Conservation (phyloP, 805 yeast species). For the Ogataea corticis region DNA sequence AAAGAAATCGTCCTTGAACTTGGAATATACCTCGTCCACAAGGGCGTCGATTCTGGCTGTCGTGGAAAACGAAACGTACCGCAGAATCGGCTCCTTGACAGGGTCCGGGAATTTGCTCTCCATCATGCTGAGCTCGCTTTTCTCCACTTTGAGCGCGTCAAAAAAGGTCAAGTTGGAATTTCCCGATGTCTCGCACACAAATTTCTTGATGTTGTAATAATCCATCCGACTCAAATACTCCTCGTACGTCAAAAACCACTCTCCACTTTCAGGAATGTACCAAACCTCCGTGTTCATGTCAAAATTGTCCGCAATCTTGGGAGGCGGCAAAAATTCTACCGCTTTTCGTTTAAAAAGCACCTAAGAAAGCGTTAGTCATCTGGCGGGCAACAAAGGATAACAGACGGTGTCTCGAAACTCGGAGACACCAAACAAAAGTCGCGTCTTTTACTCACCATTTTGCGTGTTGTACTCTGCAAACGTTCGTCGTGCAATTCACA, state of each 20-base stretch:
- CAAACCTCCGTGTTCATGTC: slow-evolving; percentile 65
- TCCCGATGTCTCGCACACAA: slow-evolving; percentile 95
- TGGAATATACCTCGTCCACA: slow-evolving; percentile 81
- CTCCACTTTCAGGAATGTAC: slow-evolving; percentile 81
- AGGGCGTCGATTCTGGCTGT: slow-evolving; percentile 80
- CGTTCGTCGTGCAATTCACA: too few relatives aligned
- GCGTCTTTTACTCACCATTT: slow-evolving; percentile 2
- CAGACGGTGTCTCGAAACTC: too few relatives aligned
- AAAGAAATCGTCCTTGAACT: slow-evolving; percentile 78
- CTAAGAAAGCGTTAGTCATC: slow-evolving; percentile 35
- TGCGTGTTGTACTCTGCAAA: too few relatives aligned
- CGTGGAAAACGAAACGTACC: slow-evolving; percentile 79
- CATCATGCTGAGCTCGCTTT: slow-evolving; percentile 59
- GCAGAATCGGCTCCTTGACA: slow-evolving; percentile 85
- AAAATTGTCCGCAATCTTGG: slow-evolving; percentile 54
- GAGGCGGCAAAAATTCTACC: slow-evolving; percentile 59
- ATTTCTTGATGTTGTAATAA: slow-evolving; percentile 71
- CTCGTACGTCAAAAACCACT: slow-evolving; percentile 80
- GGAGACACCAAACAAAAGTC: neutral
- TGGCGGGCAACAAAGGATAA: neutral
- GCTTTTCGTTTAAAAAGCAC: slow-evolving; percentile 76
- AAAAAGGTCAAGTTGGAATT: slow-evolving; percentile 87
- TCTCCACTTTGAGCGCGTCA: slow-evolving; percentile 82
- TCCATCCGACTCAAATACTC: slow-evolving; percentile 72
- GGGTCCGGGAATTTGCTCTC: slow-evolving; percentile 88